Evolutionary conservation across 1,139 yeast genomes (phyloP).

Genomic region (Debaryomyces sp.): DNA sequence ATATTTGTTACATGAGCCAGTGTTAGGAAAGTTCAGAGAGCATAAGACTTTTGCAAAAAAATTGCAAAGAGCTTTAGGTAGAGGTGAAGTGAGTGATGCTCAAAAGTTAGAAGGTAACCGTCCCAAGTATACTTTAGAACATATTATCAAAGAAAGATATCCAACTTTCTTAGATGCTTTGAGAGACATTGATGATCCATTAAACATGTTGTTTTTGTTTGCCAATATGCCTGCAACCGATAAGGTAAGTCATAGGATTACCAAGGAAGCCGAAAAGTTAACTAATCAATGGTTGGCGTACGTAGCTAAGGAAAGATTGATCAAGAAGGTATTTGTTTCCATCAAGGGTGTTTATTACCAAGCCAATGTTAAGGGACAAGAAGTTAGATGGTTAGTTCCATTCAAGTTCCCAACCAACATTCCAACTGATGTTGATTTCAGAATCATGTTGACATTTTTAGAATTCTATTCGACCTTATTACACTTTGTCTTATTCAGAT

Average conservation of each 20-base stretch:
- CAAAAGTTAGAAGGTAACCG: slow-evolving; percentile 79
- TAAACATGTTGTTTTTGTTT: slow-evolving; percentile 91
- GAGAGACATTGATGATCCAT: slow-evolving; percentile 92
- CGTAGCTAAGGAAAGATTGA: slow-evolving; percentile 79
- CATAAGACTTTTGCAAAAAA: slow-evolving; percentile 94
- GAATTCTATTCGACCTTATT: slow-evolving; percentile 92
- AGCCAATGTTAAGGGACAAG: slow-evolving; percentile 89
- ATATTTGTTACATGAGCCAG: slow-evolving; percentile 94
- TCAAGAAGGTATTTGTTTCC: slow-evolving; percentile 90
- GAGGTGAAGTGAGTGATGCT: slow-evolving; percentile 90
- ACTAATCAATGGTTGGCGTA: slow-evolving; percentile 96
- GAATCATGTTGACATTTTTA: slow-evolving; percentile 94
- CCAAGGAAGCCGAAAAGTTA: slow-evolving; percentile 81
- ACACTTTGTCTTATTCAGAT: slow-evolving; percentile 82
- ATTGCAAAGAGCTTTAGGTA: slow-evolving; percentile 85
- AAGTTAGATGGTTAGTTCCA: slow-evolving; percentile 94
- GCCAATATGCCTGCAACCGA: slow-evolving; percentile 95
- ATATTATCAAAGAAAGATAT: slow-evolving; percentile 90
- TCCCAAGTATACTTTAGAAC: slow-evolving; percentile 85
- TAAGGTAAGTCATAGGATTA: slow-evolving; percentile 74
- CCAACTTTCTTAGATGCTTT: slow-evolving; percentile 93
- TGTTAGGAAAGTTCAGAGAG: slow-evolving; percentile 87
- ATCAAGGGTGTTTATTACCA: slow-evolving; percentile 97
- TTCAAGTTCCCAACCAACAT: slow-evolving; percentile 95
- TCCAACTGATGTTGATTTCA: slow-evolving; percentile 92